Base-by-base conservation (phyloP, 83 land plant genomes). In the Thuja plicata region DNA sequence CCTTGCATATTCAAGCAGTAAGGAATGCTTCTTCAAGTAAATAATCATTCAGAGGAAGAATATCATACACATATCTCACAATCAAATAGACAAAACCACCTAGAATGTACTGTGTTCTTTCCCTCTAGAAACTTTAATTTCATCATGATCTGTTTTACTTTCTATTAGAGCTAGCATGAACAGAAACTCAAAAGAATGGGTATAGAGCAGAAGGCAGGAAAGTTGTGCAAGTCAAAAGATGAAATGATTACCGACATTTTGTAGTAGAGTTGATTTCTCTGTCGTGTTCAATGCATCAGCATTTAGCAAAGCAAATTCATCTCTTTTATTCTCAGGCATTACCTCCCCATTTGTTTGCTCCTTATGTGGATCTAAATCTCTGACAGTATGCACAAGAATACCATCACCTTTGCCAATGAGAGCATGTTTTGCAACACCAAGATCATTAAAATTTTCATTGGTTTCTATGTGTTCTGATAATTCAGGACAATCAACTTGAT, bases 221-320 rank as follows among this genome's bases (percentile, higher is more conserved):
- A 34, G 34, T 74, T 10, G 13, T 32, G 71, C 15, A 37, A 86
- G 40, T 37, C 41, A 52, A 54, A 54, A 57, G 57, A 55, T 10
- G 78, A 74, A 74, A 74, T 34, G 71, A 37, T 35, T 57, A 57
- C 71, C 2, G 27, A 86, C 62, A 54, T 86, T 57, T 54, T 57
- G 40, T 70, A 54, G 37, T 86, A 15, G 87, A 52, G 71, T 35
- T 34, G 43, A 9, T 50, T 86, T 86, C 87, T 55, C 3, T 32
- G 43, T 83, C 85, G 38, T 15, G 11, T 52, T 41, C 21, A 32
- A 54, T 52, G 27, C n/a, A 15, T 54, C 41, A 52, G 43, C 37
- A 52, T 37, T 66, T 34, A 85, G 62, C 71, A 57, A n/a, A 32
- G 87, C 71, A 86, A 86, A 46, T n/a, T n/a, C 71, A 16, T 17